These are phyloP conservation scores for Suhomyces terraborum DNA, from an alignment of 1,139 yeast genomes.

Conservation along the genomic window DNA sequence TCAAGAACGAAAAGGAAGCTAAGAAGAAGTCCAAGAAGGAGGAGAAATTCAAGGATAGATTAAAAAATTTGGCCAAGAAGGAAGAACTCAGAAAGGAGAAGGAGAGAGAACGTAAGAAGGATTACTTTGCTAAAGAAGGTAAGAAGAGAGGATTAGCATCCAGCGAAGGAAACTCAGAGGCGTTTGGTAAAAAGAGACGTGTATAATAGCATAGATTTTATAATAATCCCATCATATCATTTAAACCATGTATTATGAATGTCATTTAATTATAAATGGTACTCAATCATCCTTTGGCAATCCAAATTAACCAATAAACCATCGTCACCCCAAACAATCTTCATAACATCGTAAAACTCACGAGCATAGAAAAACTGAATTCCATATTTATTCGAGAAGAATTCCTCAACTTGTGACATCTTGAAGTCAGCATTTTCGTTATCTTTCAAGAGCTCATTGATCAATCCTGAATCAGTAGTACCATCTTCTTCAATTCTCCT, in stretches of 20 bases:
- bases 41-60: conserved; percentile 73
- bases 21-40: conserved; percentile 75
- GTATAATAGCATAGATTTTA: conserved; percentile 13
- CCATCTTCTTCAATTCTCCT: conserved; percentile 38
- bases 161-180: conserved; percentile 39
- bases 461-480: conserved; percentile 15
- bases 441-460: conserved; percentile 42
- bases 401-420: conserved; percentile 48
- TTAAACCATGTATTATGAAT: background rate
- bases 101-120: conserved; percentile 84
- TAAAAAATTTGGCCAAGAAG: conserved; percentile 71
- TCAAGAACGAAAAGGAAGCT: conserved; percentile 82
- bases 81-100: conserved; percentile 74
- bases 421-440: conserved; percentile 33
- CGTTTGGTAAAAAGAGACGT: conserved; percentile 37
- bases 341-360: conserved; percentile 77
- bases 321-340: conserved; percentile 63
- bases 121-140: conserved; percentile 74
- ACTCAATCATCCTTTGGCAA: conserved; percentile 37
- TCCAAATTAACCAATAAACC: conserved; percentile 33
- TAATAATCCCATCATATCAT: background rate
- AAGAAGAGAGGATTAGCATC: conserved; percentile 60
- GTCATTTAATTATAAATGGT: conserved; percentile 31
- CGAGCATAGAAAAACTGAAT: conserved; percentile 64
- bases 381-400: conserved; percentile 52